A percentile compares a stretch with the other conserved stretches of the same genome.
Conservation (phyloP, 352 stramenopile species). For the Phytophthora cactorum region DNA sequence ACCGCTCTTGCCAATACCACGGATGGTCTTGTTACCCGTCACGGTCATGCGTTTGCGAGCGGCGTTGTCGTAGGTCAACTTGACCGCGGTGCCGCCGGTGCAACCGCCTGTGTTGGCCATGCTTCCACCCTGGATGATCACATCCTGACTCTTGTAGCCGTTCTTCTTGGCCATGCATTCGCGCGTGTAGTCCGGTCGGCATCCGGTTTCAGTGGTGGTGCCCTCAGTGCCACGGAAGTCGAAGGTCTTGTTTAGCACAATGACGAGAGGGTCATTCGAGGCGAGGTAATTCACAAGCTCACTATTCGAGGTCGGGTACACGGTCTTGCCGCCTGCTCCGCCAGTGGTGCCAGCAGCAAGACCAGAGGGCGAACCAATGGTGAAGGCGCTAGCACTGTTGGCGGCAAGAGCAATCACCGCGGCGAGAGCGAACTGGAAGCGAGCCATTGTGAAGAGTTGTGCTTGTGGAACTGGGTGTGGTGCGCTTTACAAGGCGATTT, state of each 20-base stretch:
- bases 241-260: conserved; percentile 48
- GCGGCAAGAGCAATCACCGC: conserved; percentile 4
- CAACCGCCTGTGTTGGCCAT: conserved; percentile 39
- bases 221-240: conserved; percentile 34
- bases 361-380: conserved; percentile 25
- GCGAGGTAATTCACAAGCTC: conserved; percentile 38
- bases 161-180: conserved; percentile 48
- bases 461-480: neutral
- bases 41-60: conserved; percentile 23
- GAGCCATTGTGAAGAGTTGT: conserved; percentile 16
- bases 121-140: conserved; percentile 30
- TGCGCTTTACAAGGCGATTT: conserved; percentile 22
- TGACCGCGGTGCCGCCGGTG: conserved; percentile 10
- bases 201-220: conserved; percentile 23
- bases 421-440: conserved; percentile 6
- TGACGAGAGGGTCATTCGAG: conserved; percentile 9
- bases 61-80: conserved; percentile 36
- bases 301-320: conserved; percentile 35
- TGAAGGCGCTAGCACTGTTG: conserved; percentile 19
- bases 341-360: conserved; percentile 37
- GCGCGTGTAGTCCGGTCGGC: conserved; percentile 23
- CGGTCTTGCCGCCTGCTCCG: conserved; percentile 26
- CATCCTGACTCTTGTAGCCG: conserved; percentile 44
- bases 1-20: conserved; percentile 33
- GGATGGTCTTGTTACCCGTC: conserved; percentile 34